A percentile compares a stretch with the other conserved stretches of the same genome.
phyloP scores from a whole-genome alignment of 1,284 basidiomycete species.

The Rhodotorula sp. region DNA sequence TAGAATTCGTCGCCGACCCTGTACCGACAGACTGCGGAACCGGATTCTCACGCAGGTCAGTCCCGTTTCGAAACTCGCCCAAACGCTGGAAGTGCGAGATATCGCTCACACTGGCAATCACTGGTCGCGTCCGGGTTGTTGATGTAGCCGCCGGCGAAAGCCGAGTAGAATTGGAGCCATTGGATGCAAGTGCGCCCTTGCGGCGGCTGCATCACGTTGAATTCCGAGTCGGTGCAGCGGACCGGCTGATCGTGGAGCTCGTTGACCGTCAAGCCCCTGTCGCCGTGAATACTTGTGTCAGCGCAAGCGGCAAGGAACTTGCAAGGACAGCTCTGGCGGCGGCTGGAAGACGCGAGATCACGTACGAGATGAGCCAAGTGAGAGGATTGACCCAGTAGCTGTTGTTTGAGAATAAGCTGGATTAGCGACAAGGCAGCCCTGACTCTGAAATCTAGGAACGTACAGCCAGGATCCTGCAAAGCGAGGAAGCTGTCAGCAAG shows the following conservation, averaged over 20 bases:
- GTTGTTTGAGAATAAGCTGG: not conserved
- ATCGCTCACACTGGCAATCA: conserved; percentile 58
- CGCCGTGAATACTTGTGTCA: too few species aligned
- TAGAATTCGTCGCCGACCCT: conserved; percentile 67
- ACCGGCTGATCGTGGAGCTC: conserved; percentile 74
- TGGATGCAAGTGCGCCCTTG: conserved; percentile 47
- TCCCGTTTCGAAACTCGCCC: not conserved
- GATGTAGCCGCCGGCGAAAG: conserved; percentile 65
- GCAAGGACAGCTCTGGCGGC: not conserved
- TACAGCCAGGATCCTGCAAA: too few species aligned
- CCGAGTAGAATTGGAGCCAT: conserved; percentile 42
- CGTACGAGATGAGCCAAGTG: conserved; percentile 41
- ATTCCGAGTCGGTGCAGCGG: conserved; percentile 46
- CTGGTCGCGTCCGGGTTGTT: conserved; percentile 64
- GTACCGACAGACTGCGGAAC: conserved; percentile 53
- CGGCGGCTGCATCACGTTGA: conserved; percentile 47
- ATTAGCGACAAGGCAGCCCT: too few species aligned
- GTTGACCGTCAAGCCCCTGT: conserved; percentile 65
- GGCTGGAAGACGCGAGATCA: not conserved
- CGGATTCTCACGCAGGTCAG: not conserved
- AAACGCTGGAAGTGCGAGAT: conserved; percentile 37
- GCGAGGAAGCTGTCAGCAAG: too few species aligned
- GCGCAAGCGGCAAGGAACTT: not conserved
- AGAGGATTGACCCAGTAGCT: conserved; percentile 44
- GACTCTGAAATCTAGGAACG: too few species aligned